Evolutionary conservation across 306 rosid species (phyloP), one percentile per base, ranked within the genome.

Genomic region (Citrullus mucosospermus): DNA sequence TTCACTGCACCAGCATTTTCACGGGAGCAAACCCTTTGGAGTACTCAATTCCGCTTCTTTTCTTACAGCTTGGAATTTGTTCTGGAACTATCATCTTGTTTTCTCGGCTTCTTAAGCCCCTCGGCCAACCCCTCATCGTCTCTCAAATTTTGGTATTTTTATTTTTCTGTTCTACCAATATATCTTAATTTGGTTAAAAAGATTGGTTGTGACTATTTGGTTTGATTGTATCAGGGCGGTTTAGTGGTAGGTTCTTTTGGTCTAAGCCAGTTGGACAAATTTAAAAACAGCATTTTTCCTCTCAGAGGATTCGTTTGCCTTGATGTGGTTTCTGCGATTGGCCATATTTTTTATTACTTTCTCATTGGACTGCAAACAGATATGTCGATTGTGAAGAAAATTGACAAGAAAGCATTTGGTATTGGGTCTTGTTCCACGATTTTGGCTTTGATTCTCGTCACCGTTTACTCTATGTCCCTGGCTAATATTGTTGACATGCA

Each of bases 361-460:
- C 82, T 86, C 54, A 39, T 84, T 4, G 85, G 87, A 59, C 79
- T 84, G 7, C 85, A 84, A 75, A 79, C 53, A 17, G 87, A 86
- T 61, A 73, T 72, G 1, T 74, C 46, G 22, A 43, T 86, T 3
- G 1, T 77, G 0, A 77, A 66, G 73, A 79, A 77, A n/a, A 58
- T 82, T 22, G 57, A 77, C 79, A 77, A 13, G 54, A 79, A 43
- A 56, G 25, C 87, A 1, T 55, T 69, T 18, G 54, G 68, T 6
- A 80, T 82, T 51, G 89, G 87, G 3, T 14, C 30, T 48, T 66
- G 13, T 68, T 57, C 82, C 4, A 77, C 78, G 16, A 65, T 38
- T 3, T 3, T 78, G 6, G 82, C 89, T 25, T 1, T 59, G 51
- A 13, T 80, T 14, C 28, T 81, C 5, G 59, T 81, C 12, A 1